A percentile compares a stretch with the other conserved stretches of the same genome.
Conservation (phyloP, 2,329 filamentous ascomycete species). For the Nemania sp. region DNA sequence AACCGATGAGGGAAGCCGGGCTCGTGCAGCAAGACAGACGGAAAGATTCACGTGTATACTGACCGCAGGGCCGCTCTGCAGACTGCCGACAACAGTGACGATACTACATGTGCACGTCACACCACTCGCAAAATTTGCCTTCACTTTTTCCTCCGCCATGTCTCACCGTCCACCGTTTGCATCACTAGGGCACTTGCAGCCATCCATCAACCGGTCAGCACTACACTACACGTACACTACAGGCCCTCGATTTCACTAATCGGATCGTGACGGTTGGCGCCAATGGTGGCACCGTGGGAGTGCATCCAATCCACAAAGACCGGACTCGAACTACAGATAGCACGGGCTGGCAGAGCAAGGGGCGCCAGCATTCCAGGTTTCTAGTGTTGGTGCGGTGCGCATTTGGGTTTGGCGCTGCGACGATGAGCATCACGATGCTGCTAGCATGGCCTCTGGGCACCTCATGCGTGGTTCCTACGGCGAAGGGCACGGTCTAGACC, state of each 20-base stretch:
- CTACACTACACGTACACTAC: neutral
- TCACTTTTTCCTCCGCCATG: conserved; percentile 6
- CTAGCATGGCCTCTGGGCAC: conserved; percentile 4
- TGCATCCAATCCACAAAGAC: conserved; percentile 6
- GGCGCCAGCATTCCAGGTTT: conserved; percentile 6
- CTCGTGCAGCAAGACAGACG: neutral
- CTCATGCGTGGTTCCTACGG: conserved; percentile 3
- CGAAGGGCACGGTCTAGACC: conserved; percentile 4
- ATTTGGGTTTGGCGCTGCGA: conserved; percentile 25
- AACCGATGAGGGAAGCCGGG: too few species aligned
- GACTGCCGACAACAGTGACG: conserved; percentile 1
- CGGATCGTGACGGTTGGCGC: conserved; percentile 14
- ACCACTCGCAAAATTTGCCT: neutral
- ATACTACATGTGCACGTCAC: neutral
- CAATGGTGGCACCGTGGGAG: conserved; percentile 11
- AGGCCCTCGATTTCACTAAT: conserved; percentile 4
- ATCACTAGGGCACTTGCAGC: conserved; percentile 8
- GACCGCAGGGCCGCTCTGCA: neutral
- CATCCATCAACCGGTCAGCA: neutral
- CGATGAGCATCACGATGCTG: conserved; percentile 28
- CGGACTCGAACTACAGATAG: conserved; percentile 7
- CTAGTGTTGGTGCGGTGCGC: conserved; percentile 3
- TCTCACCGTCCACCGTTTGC: conserved; percentile 1
- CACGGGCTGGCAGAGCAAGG: too few species aligned
- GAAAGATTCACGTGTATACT: neutral